These are phyloP conservation scores for Aquanectria penicillioides DNA, from an alignment of 2,329 filamentous ascomycete species.

Conservation along the genomic window DNA sequence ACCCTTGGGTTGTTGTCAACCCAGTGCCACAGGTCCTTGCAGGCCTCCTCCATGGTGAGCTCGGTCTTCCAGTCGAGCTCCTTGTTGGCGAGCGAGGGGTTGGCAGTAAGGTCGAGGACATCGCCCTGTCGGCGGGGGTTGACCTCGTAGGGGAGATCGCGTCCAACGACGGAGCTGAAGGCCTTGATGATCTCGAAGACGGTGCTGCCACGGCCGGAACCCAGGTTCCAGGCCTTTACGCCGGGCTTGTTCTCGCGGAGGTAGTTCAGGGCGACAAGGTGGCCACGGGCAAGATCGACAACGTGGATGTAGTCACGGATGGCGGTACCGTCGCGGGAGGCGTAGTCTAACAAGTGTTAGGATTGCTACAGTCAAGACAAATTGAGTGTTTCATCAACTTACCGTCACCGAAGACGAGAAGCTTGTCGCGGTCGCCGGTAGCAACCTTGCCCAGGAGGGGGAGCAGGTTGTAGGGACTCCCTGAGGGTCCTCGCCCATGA, in stretches of 20 bases:
- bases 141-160: slow-evolving; percentile 87
- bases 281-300: slow-evolving; percentile 85
- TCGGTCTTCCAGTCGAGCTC: slow-evolving; percentile 95
- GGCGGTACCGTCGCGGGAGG: slow-evolving; percentile 88
- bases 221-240: slow-evolving; percentile 95
- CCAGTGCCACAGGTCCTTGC: slow-evolving; percentile 95
- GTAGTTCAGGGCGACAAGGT: slow-evolving; percentile 90
- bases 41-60: slow-evolving; percentile 90
- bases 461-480: slow-evolving; percentile 94
- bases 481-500: slow-evolving; percentile 98
- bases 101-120: slow-evolving; percentile 93
- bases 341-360: slow-evolving; percentile 74
- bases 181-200: slow-evolving; percentile 98
- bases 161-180: slow-evolving; percentile 87
- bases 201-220: slow-evolving; percentile 92
- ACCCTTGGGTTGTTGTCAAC: slow-evolving; percentile 94
- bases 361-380: not conserved
- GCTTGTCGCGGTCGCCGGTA: slow-evolving; percentile 92
- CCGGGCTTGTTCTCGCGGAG: slow-evolving; percentile 86
- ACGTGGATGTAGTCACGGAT: slow-evolving; percentile 99
- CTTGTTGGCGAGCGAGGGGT: slow-evolving; percentile 84
- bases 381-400: slow-evolving; percentile 46
- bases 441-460: slow-evolving; percentile 95
- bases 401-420: slow-evolving; percentile 95
- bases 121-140: slow-evolving; percentile 85